Base-by-base conservation (phyloP, 1,284 basidiomycete genomes). In the Ganoderma meredithae region DNA sequence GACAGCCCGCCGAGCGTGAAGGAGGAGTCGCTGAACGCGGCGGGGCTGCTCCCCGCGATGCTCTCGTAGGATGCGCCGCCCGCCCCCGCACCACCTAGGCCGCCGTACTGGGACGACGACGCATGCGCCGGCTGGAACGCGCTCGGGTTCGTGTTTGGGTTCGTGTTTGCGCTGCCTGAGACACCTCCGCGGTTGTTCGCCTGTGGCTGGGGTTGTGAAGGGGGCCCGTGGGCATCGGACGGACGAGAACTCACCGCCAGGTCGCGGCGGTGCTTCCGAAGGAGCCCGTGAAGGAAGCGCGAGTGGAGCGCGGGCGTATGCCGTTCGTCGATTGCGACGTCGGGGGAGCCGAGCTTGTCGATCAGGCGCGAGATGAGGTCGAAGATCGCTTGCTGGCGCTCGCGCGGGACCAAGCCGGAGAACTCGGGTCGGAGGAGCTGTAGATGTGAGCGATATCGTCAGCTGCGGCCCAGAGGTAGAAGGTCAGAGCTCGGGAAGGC, bases 251-350 rank as follows among this genome's bases (percentile, higher is more conserved):
- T 83, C 60, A 76, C 74, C 36, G 84, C 84, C 25, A 89, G 88
- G 71, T 91, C 91, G 58, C 86, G 86, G 40, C 89, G 87, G 76
- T 93, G 88, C 69, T 85, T 87, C 39, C 88, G 85, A 36, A 94
- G 81, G 12, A 94, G 81, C 33, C 88, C 83, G 0, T 90, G 87
- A 1, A 95, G 84, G 84, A 95, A 95, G 15, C 92, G 88, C 7
- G 93, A 91, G 76, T 94, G 94, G 43, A 95, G 81, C 72, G 89
- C 91, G 1, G 93, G 93, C 0, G 91, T 94, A 75, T 95, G 93
- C 13, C 90, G 86, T 71, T 94, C 92, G 75, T 95, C 93, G 67
- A 95, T 92, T 15, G 93, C 90, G 60, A 94, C 89, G 64, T 91
- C 88, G n/a, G 87, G 85, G 0, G 88, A 90, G 72, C 86, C 89